Evolutionary conservation across 23 red algal species (phyloP).

Genomic region (Gracilariopsis chorda): DNA sequence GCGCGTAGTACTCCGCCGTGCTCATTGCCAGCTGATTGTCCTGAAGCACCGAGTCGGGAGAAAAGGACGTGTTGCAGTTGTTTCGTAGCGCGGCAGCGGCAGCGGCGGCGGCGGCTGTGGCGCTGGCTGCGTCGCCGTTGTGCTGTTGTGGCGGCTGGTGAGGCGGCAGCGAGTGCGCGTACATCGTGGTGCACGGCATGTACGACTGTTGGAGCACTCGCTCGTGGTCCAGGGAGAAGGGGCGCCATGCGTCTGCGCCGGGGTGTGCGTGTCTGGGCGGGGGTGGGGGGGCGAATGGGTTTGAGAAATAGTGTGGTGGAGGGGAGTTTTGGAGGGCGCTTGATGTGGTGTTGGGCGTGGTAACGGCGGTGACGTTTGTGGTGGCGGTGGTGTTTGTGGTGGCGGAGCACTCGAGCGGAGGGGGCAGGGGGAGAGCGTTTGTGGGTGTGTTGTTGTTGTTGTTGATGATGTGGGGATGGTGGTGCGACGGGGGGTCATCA

Average conservation of each 20-base stretch:
- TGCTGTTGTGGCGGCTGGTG: not conserved
- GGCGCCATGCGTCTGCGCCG: not conserved
- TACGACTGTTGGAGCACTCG: not conserved
- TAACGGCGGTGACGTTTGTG: not conserved
- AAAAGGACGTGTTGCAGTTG: not conserved
- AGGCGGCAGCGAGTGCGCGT: not conserved
- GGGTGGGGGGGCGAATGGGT: not conserved
- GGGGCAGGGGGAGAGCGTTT: not conserved
- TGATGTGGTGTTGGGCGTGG: constrained; percentile 16
- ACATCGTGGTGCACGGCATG: not conserved
- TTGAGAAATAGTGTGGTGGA: not conserved
- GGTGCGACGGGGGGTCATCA: not conserved
- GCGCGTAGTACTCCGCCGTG: not conserved
- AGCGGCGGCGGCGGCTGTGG: constrained; percentile 11
- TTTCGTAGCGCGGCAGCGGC: not conserved
- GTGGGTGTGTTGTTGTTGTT: not conserved
- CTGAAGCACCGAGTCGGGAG: constrained; percentile 2
- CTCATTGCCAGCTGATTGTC: not conserved
- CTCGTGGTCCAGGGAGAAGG: constrained; percentile 6
- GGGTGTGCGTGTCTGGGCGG: not conserved
- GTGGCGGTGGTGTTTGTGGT: not conserved
- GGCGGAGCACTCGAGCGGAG: not conserved
- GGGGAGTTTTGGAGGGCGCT: not conserved
- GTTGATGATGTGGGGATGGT: not conserved
- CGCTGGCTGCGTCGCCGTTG: not conserved